phyloP scores from a whole-genome alignment of 352 stramenopile genomes.

The Pythium aphanidermatum region DNA sequence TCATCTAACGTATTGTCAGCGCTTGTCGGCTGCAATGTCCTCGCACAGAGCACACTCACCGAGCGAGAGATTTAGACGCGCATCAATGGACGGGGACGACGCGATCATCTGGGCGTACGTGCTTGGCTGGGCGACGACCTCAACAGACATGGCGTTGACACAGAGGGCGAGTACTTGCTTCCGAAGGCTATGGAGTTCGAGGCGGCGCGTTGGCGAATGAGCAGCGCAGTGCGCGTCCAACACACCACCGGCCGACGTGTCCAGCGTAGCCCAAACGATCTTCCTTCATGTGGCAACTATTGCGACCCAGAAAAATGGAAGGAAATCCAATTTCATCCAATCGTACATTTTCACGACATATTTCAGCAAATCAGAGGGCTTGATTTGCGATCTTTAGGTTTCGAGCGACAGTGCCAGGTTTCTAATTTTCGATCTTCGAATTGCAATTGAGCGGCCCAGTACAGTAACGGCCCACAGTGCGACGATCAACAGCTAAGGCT shows the following conservation, averaged over 20 bases:
- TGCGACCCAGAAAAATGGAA: slow-evolving; percentile 8
- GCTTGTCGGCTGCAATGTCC: not conserved
- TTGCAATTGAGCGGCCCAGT: slow-evolving; percentile 1
- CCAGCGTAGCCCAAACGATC: no score
- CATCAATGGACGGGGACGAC: slow-evolving; percentile 17
- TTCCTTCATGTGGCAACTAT: no score
- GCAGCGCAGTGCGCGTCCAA: not conserved
- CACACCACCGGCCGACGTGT: no score
- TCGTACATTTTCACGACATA: not conserved
- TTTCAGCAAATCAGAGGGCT: slow-evolving; percentile 7
- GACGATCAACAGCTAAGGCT: slow-evolving; percentile 50
- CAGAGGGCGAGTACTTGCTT: no score
- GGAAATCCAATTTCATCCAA: slow-evolving; percentile 3
- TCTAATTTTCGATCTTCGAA: slow-evolving; percentile 16
- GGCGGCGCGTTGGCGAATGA: slow-evolving; percentile 10
- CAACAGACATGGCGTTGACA: slow-evolving; percentile 1
- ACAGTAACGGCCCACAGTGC: slow-evolving; percentile 1
- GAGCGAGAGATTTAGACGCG: slow-evolving; percentile 18
- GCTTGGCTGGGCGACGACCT: not conserved
- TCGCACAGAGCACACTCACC: slow-evolving; percentile 4
- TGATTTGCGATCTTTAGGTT: slow-evolving; percentile 2
- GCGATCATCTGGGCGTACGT: slow-evolving; percentile 4
- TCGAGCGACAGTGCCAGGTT: not conserved
- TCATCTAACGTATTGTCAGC: slow-evolving; percentile 24
- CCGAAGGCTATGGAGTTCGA: not conserved